Conservation (phyloP, 331 rosid species). For the Malus hybrid region DNA sequence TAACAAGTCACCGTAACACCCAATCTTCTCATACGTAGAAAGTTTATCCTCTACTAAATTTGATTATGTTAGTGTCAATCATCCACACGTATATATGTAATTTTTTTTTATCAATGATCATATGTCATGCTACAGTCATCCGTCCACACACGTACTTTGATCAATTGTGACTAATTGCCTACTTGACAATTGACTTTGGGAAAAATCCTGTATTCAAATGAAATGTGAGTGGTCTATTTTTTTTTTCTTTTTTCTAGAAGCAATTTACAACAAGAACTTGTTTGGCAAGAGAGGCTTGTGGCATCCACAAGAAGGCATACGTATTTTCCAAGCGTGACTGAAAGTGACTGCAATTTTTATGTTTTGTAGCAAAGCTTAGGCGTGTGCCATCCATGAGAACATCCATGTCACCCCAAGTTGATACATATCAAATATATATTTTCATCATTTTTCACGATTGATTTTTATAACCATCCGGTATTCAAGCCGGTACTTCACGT, state of each 20-base stretch:
- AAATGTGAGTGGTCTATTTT: not conserved
- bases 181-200: not conserved
- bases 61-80: not conserved
- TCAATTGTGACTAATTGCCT: not conserved
- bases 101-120: not conserved
- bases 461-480: too few relatives aligned
- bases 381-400: not conserved
- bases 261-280: not conserved
- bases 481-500: too few relatives aligned
- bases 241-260: not conserved
- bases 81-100: too few relatives aligned
- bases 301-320: conserved; percentile 6
- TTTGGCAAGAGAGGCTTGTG: conserved; percentile 4
- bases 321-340: not conserved
- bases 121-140: too few relatives aligned
- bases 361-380: not conserved
- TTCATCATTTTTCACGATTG: too few relatives aligned
- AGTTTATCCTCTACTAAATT: too few relatives aligned
- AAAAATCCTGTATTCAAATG: too few relatives aligned
- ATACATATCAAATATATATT: not conserved
- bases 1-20: too few relatives aligned
- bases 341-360: not conserved
- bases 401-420: not conserved
- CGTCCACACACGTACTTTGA: not conserved
- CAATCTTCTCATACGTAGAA: too few relatives aligned